Conservation (phyloP, 495 filamentous ascomycete genomes). For the Thermochaetoides thermophila region DNA sequence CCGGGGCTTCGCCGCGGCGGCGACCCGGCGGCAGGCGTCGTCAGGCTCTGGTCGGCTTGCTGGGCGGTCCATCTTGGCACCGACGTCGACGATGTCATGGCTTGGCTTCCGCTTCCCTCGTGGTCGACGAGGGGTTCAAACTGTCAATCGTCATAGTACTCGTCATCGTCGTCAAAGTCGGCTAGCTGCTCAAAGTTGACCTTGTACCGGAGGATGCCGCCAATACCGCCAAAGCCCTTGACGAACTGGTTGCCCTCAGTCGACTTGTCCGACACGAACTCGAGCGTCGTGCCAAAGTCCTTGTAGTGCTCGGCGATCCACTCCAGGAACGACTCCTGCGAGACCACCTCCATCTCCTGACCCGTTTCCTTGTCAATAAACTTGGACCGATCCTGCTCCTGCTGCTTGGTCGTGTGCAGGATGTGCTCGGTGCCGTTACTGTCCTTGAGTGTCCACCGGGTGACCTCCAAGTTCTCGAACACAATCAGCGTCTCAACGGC, state of each 20-base stretch:
- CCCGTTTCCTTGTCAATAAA: conserved; percentile 93
- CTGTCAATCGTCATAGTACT: conserved; percentile 99
- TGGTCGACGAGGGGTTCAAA: conserved; percentile 72
- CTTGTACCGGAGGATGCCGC: conserved; percentile 94
- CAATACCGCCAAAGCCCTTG: conserved; percentile 97
- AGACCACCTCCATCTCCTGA: conserved; percentile 85
- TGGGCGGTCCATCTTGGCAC: conserved; percentile 6
- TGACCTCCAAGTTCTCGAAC: conserved; percentile 93
- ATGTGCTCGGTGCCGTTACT: conserved; percentile 53
- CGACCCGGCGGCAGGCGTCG: not conserved
- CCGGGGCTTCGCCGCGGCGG: too few species aligned
- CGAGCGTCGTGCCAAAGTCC: conserved; percentile 89
- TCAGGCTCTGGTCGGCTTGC: conserved; percentile 20
- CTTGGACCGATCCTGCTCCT: conserved; percentile 63
- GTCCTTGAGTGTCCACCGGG: conserved; percentile 75
- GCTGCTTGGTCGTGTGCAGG: conserved; percentile 75
- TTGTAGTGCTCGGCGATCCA: conserved; percentile 98
- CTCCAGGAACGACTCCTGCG: conserved; percentile 83
- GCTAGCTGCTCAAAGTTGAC: conserved; percentile 99
- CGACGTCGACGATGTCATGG: conserved; percentile 43
- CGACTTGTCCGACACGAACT: conserved; percentile 94
- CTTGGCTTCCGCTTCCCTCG: conserved; percentile 69
- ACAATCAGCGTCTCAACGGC: conserved; percentile 90
- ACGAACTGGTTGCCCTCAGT: conserved; percentile 99
- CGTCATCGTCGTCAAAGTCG: conserved; percentile 90